A percentile compares a stretch with the other conserved stretches of the same genome.
These are phyloP conservation scores for Populus alba DNA, from an alignment of 345 rosid species.

Conservation along the genomic window DNA sequence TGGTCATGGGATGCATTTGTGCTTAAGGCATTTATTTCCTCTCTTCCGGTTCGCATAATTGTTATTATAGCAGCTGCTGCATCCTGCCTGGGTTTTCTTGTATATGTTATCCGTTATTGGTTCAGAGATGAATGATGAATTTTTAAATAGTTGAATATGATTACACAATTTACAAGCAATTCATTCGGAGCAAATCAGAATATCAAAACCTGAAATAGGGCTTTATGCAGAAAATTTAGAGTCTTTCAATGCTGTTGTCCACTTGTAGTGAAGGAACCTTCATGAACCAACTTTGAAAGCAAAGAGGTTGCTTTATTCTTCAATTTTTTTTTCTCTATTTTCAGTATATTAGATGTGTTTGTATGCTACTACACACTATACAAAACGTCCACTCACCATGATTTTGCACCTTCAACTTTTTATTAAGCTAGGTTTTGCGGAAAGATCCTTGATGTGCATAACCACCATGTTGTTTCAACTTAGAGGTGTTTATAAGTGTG, in stretches of 20 bases:
- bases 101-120: slow-evolving; percentile 48
- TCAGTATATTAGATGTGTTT: no score
- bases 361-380: no score
- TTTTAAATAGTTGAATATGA: neutral
- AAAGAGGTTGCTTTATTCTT: neutral
- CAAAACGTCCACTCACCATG: no score
- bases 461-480: no score
- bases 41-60: slow-evolving; percentile 36
- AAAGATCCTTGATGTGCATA: no score
- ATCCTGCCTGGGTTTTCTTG: slow-evolving; percentile 44
- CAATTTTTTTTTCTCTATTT: no score
- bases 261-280: neutral
- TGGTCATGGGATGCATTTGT: slow-evolving; percentile 49
- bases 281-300: neutral
- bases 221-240: neutral
- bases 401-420: no score
- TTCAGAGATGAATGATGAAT: slow-evolving; percentile 43
- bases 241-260: neutral
- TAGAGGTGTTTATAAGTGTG: no score
- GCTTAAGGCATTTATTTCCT: slow-evolving; percentile 48
- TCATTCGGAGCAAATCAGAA: neutral
- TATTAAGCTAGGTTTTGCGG: no score
- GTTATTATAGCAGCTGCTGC: slow-evolving; percentile 44
- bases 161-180: neutral
- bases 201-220: neutral